A percentile compares a stretch with the other conserved stretches of the same genome.
Conservation (phyloP, 2,329 filamentous ascomycete species). For the Alternaria ventricosa region DNA sequence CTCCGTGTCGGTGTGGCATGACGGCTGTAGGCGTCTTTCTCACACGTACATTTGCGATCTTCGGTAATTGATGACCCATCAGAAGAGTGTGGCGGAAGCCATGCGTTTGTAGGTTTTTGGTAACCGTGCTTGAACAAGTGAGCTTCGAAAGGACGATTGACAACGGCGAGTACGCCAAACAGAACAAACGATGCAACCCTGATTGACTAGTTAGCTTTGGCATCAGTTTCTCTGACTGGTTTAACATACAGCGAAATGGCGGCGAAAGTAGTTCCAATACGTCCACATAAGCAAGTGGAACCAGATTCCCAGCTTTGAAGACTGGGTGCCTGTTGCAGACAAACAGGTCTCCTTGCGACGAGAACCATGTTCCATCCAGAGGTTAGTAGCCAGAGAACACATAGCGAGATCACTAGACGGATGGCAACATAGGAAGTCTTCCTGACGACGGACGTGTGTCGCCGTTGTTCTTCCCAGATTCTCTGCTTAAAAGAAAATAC, state of each 20-base stretch:
- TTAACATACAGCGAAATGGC: slow-evolving; percentile 42
- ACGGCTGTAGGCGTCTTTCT: slow-evolving; percentile 16
- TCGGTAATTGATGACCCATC: slow-evolving; percentile 23
- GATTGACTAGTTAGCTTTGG: slow-evolving; percentile 3
- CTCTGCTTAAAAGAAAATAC: slow-evolving; percentile 43
- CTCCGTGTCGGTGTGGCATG: slow-evolving; percentile 23
- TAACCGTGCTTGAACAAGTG: slow-evolving; percentile 40
- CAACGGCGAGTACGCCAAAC: slow-evolving; percentile 42
- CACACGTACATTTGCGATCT: slow-evolving; percentile 19
- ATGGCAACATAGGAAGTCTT: slow-evolving; percentile 44
- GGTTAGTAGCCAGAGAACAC: slow-evolving; percentile 47
- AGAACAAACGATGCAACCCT: slow-evolving; percentile 42
- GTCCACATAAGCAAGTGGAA: slow-evolving; percentile 37
- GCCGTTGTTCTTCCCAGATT: slow-evolving; percentile 35
- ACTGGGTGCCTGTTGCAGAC: slow-evolving; percentile 28
- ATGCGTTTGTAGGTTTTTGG: slow-evolving; percentile 7
- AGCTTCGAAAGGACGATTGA: slow-evolving; percentile 48
- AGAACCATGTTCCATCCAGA: slow-evolving; percentile 50
- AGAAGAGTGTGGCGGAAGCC: slow-evolving; percentile 25
- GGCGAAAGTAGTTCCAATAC: slow-evolving; percentile 40
- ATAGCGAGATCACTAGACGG: slow-evolving; percentile 40
- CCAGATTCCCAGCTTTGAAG: slow-evolving; percentile 44
- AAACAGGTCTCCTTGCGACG: slow-evolving; percentile 46
- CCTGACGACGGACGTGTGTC: slow-evolving; percentile 29
- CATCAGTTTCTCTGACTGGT: neutral